A percentile compares a stretch with the other conserved stretches of the same genome.
Conservation (phyloP, 139 green algal species). For the Diplosphaera chodatii region DNA sequence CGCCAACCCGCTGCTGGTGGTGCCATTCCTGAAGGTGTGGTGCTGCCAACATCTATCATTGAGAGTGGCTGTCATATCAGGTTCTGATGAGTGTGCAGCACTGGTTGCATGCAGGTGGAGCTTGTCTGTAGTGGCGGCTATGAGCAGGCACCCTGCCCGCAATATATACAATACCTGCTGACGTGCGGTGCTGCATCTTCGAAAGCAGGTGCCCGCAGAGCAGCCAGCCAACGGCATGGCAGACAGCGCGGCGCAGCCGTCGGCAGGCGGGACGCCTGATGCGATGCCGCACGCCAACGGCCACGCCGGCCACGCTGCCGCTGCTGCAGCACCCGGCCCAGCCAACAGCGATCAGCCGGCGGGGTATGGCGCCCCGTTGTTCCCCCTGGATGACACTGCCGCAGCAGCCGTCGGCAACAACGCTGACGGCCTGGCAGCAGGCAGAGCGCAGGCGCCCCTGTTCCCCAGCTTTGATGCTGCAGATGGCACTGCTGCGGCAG, state of each 20-base stretch:
- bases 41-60: too few relatives aligned
- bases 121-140: too few relatives aligned
- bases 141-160: too few relatives aligned
- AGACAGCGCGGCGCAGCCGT: not conserved
- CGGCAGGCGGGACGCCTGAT: not conserved
- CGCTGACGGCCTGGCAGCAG: not conserved
- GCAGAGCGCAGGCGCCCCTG: not conserved
- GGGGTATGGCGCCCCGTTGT: not conserved
- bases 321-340: not conserved
- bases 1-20: constrained; percentile 29
- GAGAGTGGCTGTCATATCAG: too few relatives aligned
- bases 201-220: not conserved
- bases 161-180: too few relatives aligned
- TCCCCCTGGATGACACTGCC: not conserved
- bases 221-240: too few relatives aligned
- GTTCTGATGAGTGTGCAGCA: too few relatives aligned
- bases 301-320: too few relatives aligned
- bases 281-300: not conserved
- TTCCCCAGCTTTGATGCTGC: not conserved
- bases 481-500: too few relatives aligned
- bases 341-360: not conserved
- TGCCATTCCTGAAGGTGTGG: constrained; percentile 27
- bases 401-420: not conserved
- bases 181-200: too few relatives aligned
- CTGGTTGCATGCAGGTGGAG: too few relatives aligned